phyloP scores from a whole-genome alignment of 2,329 filamentous ascomycete genomes.

The Fusarium falciforme region DNA sequence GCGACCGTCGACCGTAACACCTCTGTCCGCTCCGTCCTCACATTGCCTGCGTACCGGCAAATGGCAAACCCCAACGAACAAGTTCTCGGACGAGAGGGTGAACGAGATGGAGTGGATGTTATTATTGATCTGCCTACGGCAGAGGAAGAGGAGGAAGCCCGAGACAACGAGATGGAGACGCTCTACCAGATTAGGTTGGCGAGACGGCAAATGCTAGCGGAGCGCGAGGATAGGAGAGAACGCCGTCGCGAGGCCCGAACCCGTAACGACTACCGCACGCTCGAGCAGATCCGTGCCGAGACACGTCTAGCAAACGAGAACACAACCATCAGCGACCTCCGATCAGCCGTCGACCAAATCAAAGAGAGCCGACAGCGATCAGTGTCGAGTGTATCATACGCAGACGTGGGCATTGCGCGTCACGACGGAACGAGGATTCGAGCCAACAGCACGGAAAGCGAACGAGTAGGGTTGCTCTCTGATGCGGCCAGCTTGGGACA shows the following conservation, averaged over 20 bases:
- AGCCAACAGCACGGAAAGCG: slow-evolving; percentile 78
- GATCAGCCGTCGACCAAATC: slow-evolving; percentile 65
- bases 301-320: slow-evolving; percentile 60
- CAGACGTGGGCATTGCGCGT: slow-evolving; percentile 78
- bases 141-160: slow-evolving; percentile 80
- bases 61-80: slow-evolving; percentile 80
- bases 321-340: slow-evolving; percentile 67
- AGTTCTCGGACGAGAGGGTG: slow-evolving; percentile 88
- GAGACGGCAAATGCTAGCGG: slow-evolving; percentile 78
- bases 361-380: slow-evolving; percentile 72
- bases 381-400: slow-evolving; percentile 81
- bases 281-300: slow-evolving; percentile 74
- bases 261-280: slow-evolving; percentile 74
- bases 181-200: slow-evolving; percentile 89
- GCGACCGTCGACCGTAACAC: slow-evolving; percentile 80
- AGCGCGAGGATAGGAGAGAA: slow-evolving; percentile 80
- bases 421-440: slow-evolving; percentile 82
- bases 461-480: slow-evolving; percentile 76
- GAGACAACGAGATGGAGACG: slow-evolving; percentile 92
- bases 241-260: slow-evolving; percentile 77
- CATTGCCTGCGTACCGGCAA: slow-evolving; percentile 84
- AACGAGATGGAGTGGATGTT: slow-evolving; percentile 89
- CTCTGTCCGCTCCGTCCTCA: slow-evolving; percentile 93
- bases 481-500: slow-evolving; percentile 68
- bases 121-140: slow-evolving; percentile 86